phyloP scores from a whole-genome alignment of 495 filamentous ascomycete genomes.

The Hypoxylon cercidicola region DNA sequence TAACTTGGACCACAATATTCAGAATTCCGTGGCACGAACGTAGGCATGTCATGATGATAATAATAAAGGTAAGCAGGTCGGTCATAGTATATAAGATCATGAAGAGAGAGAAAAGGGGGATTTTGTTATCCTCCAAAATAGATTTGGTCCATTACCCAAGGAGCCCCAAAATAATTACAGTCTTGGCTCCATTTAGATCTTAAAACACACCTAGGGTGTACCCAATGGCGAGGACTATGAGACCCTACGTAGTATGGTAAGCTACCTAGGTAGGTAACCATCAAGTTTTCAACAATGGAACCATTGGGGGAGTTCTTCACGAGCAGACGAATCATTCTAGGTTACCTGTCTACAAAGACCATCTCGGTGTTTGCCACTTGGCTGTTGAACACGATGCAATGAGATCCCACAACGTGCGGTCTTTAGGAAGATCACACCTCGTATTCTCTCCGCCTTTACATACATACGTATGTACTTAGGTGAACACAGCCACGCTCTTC shows the following conservation, averaged over 20 bases:
- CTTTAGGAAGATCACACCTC: conserved; percentile 33
- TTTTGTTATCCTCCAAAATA: not conserved
- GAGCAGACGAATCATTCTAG: conserved; percentile 1
- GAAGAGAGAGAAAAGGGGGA: not conserved
- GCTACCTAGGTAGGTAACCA: conserved; percentile 10
- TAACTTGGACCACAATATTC: not conserved
- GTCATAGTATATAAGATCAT: not conserved
- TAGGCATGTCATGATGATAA: not conserved
- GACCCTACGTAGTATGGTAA: conserved; percentile 1
- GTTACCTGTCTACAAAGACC: conserved; percentile 8
- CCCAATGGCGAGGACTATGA: not conserved
- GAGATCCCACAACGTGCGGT: conserved; percentile 26
- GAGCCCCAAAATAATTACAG: conserved; percentile 9
- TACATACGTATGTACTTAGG: not conserved
- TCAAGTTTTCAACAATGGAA: conserved; percentile 16
- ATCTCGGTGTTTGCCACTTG: conserved; percentile 35
- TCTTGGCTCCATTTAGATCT: conserved; percentile 14
- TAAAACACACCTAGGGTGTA: conserved; percentile 3
- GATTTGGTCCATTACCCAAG: conserved; percentile 27
- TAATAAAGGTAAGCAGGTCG: not conserved
- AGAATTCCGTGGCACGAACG: not conserved
- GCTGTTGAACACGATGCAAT: conserved; percentile 8
- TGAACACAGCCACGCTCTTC: not conserved
- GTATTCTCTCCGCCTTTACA: conserved; percentile 30
- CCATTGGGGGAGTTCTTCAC: not conserved